These are phyloP conservation scores for Rhizoclosmatium globosum DNA, from an alignment of 192 early-diverging fungal species.

Conservation along the genomic window DNA sequence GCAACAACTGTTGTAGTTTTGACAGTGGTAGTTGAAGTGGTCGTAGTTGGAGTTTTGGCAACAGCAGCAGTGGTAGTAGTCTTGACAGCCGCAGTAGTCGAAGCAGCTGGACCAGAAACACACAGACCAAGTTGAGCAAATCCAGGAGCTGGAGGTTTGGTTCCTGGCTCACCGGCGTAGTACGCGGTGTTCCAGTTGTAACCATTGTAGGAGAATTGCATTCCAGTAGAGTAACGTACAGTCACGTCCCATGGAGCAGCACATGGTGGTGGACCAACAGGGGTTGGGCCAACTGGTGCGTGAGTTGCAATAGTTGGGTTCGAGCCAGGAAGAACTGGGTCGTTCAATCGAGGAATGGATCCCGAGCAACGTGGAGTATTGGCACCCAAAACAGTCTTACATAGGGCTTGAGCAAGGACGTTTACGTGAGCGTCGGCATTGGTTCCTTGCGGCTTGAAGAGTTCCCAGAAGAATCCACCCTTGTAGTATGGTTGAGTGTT, in stretches of 20 bases:
- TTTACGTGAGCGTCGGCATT: slow-evolving; percentile 4
- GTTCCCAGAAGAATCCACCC: slow-evolving; percentile 20
- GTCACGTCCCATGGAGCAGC: background rate
- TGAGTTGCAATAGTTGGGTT: background rate
- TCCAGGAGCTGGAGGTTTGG: slow-evolving; percentile 1
- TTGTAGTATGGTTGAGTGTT: slow-evolving; percentile 33
- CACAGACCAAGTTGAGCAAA: slow-evolving; percentile 9
- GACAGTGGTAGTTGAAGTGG: background rate
- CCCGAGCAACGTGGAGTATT: slow-evolving; percentile 31
- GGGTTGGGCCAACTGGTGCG: background rate
- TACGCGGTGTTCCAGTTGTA: slow-evolving; percentile 12
- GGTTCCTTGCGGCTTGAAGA: slow-evolving; percentile 13
- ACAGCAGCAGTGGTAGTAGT: background rate
- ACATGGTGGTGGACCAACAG: slow-evolving; percentile 10
- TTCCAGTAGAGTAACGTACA: background rate
- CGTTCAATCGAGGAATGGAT: background rate
- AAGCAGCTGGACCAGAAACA: background rate
- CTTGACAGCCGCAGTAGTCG: background rate
- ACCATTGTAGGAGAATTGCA: slow-evolving; percentile 15
- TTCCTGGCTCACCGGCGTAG: slow-evolving; percentile 2
- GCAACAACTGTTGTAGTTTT: background rate
- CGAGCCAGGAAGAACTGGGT: slow-evolving; percentile 2
- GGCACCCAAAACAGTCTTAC: slow-evolving; percentile 15
- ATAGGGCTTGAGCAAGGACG: slow-evolving; percentile 18
- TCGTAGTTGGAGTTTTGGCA: background rate